phyloP scores from a whole-genome alignment of 768 basidiomycete species.

The Collybia mongolica region DNA sequence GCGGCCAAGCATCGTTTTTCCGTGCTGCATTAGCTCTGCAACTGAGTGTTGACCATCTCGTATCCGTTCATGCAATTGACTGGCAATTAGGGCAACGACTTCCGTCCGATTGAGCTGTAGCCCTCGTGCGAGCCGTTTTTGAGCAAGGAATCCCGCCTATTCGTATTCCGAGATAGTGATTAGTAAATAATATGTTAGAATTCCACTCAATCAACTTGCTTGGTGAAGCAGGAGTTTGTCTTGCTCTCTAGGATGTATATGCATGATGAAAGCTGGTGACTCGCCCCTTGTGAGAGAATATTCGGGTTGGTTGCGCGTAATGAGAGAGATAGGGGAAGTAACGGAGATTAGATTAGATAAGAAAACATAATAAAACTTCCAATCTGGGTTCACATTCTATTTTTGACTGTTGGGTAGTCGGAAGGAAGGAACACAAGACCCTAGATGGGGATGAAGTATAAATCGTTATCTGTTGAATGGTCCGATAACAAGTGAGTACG shows the following conservation, averaged over 20 bases:
- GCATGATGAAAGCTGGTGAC: conserved; percentile 32
- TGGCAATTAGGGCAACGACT: conserved; percentile 85
- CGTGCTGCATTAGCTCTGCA: conserved; percentile 89
- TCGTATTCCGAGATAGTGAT: background rate
- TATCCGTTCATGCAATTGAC: conserved; percentile 89
- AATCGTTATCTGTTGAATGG: too few relatives aligned
- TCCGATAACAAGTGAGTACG: too few relatives aligned
- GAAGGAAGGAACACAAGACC: too few relatives aligned
- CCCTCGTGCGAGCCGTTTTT: conserved; percentile 94
- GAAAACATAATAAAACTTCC: background rate
- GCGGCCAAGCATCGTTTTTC: conserved; percentile 84
- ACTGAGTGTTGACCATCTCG: conserved; percentile 88
- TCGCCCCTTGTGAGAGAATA: background rate
- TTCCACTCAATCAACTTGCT: conserved; percentile 23
- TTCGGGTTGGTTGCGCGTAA: background rate
- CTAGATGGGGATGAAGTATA: too few relatives aligned
- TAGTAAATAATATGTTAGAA: background rate
- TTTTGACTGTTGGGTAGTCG: background rate
- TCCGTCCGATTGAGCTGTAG: conserved; percentile 84
- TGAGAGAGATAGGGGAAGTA: background rate
- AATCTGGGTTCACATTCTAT: background rate
- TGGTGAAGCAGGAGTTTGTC: conserved; percentile 77
- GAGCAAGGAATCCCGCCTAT: conserved; percentile 85
- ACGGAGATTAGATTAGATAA: too few relatives aligned
- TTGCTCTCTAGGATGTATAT: conserved; percentile 70